Percentiles rank a stretch among this genome's conserved stretches.
Conservation (phyloP, 169 alveolate genomes). For the Fabrea salina region DNA sequence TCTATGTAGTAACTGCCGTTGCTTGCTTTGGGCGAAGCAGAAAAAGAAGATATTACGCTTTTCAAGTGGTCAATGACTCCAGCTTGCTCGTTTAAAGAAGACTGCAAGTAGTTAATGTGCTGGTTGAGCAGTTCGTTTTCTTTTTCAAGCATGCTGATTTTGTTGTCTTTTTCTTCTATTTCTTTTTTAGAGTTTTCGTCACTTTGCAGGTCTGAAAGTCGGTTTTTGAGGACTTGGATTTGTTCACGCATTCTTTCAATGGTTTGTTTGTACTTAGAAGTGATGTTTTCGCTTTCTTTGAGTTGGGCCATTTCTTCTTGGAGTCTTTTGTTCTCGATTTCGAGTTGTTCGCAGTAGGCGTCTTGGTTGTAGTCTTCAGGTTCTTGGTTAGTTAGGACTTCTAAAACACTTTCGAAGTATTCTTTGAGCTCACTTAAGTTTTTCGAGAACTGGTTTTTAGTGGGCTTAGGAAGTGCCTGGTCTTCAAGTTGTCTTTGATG, state of each 20-base stretch:
- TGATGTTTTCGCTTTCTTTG: background rate
- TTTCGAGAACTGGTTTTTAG: background rate
- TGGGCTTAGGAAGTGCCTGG: background rate
- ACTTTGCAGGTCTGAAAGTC: background rate
- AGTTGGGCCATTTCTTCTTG: background rate
- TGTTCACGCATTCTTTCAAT: background rate
- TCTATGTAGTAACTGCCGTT: no score
- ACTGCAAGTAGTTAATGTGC: background rate
- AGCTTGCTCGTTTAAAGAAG: background rate
- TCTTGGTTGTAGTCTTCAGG: no score
- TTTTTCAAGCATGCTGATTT: background rate
- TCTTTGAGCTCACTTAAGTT: background rate
- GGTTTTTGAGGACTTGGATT: background rate
- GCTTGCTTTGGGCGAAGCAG: no score
- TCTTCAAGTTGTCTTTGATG: background rate
- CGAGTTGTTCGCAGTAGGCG: background rate
- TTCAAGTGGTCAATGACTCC: background rate
- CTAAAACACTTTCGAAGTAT: background rate
- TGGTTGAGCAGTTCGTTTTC: background rate
- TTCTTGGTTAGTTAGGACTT: background rate
- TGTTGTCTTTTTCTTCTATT: constrained; percentile 1
- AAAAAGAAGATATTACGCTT: background rate
- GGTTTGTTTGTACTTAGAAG: background rate
- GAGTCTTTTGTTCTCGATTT: background rate
- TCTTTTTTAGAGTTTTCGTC: background rate